Evolutionary conservation across 805 yeast genomes (phyloP), one percentile per base, ranked within the genome.

Genomic region (Hanseniaspora meyeri): DNA sequence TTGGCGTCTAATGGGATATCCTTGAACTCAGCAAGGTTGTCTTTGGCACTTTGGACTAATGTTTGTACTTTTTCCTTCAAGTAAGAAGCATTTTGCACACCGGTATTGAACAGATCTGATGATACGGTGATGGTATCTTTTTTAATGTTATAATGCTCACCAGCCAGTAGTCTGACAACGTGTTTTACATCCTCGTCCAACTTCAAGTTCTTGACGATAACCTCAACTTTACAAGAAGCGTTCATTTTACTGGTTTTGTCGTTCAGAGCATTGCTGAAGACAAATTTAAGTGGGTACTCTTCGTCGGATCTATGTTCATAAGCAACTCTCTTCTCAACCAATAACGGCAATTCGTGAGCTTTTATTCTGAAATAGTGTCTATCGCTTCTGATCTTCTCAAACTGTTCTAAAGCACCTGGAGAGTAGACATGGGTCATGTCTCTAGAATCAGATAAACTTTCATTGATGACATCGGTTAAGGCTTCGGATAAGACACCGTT

Each of bases 331-430:
- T 76, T 85, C 68, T 87, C 81, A 43, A 83, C 81, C 60, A 93
- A 75, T 57, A 81, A 77, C 7, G 98, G 98, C 75, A 91, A 77
- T 67, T 91, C 97, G 70, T 84, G 91, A 0, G 97, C 96, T 11
- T 95, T 87, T 46, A 87, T 75, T 63, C 97, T 78, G 65, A 83
- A 83, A 64, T 83, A 81, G 60, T 85, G 80, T 62, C 95, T 81
- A 62, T 79, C 81, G 61, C 80, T 83, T 65, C 97, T 78, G 63
- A 81, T 86, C 61, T 80, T 83, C 57, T 80, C 79, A 37, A 83
- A 77, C 59, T 78, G 77, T 63, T 84, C 82, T 62, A 84, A 95
- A 24, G 93, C 95, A 14, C 72, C 71, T 4, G 83, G 74, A 29
- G 88, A 83, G 60, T 81, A 73, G 19, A 42, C 43, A 29, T 53